phyloP scores from a whole-genome alignment of 257 asterid species.

The Dorcoceras hygrometricum region DNA sequence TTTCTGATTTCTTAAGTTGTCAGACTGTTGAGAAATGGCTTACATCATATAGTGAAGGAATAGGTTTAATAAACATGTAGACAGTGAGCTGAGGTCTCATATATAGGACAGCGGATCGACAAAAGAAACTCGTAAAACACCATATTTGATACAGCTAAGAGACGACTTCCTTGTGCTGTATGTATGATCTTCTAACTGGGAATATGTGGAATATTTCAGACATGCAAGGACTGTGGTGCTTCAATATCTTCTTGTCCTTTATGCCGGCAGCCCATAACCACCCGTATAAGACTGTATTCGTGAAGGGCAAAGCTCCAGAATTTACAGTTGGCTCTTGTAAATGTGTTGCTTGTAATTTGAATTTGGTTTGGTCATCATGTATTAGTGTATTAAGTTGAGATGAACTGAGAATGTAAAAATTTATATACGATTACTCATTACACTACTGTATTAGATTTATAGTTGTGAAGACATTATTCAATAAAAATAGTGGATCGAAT shows the following conservation, averaged over 20 bases:
- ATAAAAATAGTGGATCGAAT: background rate
- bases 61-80: too few relatives aligned
- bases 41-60: too few relatives aligned
- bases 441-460: background rate
- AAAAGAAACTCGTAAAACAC: background rate
- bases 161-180: background rate
- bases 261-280: background rate
- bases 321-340: background rate
- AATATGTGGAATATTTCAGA: background rate
- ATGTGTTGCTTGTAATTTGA: background rate
- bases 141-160: background rate
- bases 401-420: too few relatives aligned
- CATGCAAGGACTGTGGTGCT: background rate
- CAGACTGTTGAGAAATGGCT: too few relatives aligned
- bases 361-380: background rate
- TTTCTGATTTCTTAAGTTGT: background rate
- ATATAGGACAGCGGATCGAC: background rate
- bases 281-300: background rate
- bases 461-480: background rate
- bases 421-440: background rate
- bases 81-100: background rate
- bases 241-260: background rate
- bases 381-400: background rate
- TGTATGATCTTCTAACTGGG: background rate
- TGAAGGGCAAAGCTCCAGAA: background rate